These are phyloP conservation scores for Ceriops decandra DNA, from an alignment of 345 rosid genomes.

Conservation along the genomic window DNA sequence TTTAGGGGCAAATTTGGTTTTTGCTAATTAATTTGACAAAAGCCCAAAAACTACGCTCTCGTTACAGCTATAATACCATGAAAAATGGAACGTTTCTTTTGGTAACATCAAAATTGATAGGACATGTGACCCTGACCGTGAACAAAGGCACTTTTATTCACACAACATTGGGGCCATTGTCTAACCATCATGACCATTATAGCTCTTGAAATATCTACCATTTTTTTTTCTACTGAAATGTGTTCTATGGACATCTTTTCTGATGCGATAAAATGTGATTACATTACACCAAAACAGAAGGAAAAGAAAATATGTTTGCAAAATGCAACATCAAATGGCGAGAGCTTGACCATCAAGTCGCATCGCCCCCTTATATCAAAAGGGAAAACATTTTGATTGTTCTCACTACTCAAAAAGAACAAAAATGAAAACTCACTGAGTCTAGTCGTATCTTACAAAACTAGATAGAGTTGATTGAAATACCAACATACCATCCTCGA, in stretches of 20 bases:
- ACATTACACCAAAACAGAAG: not conserved
- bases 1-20: not conserved
- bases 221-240: not conserved
- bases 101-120: too few relatives aligned
- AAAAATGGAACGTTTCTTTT: not conserved
- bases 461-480: not conserved
- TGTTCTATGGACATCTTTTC: not conserved
- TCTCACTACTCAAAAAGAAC: too few relatives aligned
- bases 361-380: too few relatives aligned
- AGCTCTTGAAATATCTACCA: slow-evolving; percentile 15
- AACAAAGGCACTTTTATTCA: slow-evolving; percentile 5
- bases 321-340: too few relatives aligned
- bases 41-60: not conserved
- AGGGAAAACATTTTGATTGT: too few relatives aligned
- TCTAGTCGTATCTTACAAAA: too few relatives aligned
- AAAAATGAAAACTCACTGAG: too few relatives aligned
- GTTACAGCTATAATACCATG: not conserved
- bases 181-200: slow-evolving; percentile 15
- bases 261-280: too few relatives aligned
- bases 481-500: not conserved
- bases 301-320: not conserved
- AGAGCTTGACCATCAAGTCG: too few relatives aligned
- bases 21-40: not conserved
- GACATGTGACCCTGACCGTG: not conserved
- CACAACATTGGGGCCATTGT: slow-evolving; percentile 1